These are phyloP conservation scores for Malus asiatica DNA, from an alignment of 306 rosid species.

Conservation along the genomic window DNA sequence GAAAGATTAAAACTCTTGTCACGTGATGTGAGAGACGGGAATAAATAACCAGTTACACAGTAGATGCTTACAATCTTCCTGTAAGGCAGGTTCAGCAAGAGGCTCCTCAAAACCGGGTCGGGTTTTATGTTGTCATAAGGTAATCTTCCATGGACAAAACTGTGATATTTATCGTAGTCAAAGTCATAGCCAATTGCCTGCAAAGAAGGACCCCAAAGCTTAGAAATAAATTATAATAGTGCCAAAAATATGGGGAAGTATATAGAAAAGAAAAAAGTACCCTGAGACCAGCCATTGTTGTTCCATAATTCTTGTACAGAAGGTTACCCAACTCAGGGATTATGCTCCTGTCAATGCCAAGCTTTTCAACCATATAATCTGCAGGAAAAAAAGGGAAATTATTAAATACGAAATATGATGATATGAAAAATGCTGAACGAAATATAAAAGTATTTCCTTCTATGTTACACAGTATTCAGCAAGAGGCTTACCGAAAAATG, in stretches of 20 bases:
- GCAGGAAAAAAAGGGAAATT: neutral
- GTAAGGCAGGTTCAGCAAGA: conserved; percentile 66
- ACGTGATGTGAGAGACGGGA: neutral
- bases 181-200: conserved; percentile 94
- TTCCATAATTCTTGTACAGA: conserved; percentile 82
- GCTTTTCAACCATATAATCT: conserved; percentile 85
- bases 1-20: neutral
- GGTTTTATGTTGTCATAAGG: conserved; percentile 85
- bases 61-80: conserved; percentile 58
- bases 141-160: conserved; percentile 88
- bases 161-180: conserved; percentile 88
- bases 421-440: neutral
- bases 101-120: conserved; percentile 73
- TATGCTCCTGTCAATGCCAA: conserved; percentile 66
- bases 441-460: conserved; percentile 39
- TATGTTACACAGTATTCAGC: too few species aligned
- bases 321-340: conserved; percentile 53
- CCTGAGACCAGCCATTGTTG: conserved; percentile 97
- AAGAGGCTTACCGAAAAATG: too few species aligned
- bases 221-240: conserved; percentile 1
- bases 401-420: neutral
- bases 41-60: neutral
- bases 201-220: conserved; percentile 12
- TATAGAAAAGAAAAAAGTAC: conserved; percentile 28
- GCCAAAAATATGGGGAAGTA: neutral